Conservation (phyloP, 2,329 filamentous ascomycete species). For the Fonsecaea monophora region DNA sequence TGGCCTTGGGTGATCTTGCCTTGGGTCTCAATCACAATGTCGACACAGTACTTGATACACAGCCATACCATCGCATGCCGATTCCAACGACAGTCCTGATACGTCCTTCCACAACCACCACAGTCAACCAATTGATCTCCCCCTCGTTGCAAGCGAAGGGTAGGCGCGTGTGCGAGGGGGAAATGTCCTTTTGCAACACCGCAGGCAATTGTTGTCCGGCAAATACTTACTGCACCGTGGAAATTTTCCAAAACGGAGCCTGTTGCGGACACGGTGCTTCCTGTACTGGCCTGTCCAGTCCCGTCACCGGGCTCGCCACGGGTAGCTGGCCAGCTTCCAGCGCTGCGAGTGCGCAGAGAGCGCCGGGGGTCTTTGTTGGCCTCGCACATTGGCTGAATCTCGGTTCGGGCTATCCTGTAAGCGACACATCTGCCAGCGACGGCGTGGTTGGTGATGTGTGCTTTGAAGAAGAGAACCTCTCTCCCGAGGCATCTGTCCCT, state of each 20-base stretch:
- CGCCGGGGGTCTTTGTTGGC: background rate
- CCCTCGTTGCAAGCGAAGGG: background rate
- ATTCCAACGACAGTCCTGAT: background rate
- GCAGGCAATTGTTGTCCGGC: background rate
- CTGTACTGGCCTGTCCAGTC: slow-evolving; percentile 9
- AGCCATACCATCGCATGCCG: background rate
- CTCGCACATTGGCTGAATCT: background rate
- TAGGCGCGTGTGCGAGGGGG: background rate
- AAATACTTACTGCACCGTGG: slow-evolving; percentile 9
- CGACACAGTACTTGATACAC: background rate
- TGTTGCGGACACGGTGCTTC: slow-evolving; percentile 9
- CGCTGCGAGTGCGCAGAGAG: background rate
- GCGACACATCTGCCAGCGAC: background rate
- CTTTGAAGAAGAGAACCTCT: background rate
- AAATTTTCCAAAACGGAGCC: background rate
- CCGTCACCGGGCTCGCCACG: background rate
- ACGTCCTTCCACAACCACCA: background rate
- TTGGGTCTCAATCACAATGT: background rate
- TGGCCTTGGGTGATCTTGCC: background rate
- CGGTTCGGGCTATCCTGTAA: background rate
- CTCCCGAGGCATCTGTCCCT: background rate
- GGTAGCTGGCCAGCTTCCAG: background rate
- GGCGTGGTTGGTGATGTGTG: background rate
- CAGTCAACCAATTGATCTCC: background rate
- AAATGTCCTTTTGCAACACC: background rate